Conservation (phyloP, 441 rosid species). For the Adansonia gregorii region DNA sequence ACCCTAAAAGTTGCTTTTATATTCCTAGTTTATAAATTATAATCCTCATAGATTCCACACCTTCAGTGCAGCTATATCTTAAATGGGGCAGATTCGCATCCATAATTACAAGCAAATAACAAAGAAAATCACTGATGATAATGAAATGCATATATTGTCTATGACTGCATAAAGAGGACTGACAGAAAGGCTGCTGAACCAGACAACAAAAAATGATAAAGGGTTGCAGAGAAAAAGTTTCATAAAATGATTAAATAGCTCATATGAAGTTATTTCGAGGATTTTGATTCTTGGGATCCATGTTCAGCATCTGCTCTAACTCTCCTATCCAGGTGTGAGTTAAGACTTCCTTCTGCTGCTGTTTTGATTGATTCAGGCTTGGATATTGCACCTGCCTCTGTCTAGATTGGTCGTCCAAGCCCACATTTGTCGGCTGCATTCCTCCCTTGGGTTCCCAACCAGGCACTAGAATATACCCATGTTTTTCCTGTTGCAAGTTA, state of each 20-base stretch:
- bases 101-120: neutral
- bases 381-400: neutral
- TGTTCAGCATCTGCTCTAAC: constrained; percentile 25
- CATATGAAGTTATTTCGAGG: neutral
- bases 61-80: neutral
- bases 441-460: neutral
- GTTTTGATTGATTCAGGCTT: no score
- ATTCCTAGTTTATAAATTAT: neutral
- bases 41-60: neutral
- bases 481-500: neutral
- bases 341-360: neutral
- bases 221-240: neutral
- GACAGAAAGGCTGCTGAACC: neutral
- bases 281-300: neutral
- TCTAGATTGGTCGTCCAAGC: neutral
- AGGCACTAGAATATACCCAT: neutral
- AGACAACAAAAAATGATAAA: neutral
- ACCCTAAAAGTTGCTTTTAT: neutral
- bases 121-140: neutral
- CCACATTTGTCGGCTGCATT: constrained; percentile 2
- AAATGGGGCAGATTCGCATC: neutral
- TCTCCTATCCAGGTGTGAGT: neutral
- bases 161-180: neutral
- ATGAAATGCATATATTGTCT: neutral
- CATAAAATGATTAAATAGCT: neutral